Evolutionary conservation across 805 yeast species (phyloP).

Genomic region (Teunomyces lycoperdinae): DNA sequence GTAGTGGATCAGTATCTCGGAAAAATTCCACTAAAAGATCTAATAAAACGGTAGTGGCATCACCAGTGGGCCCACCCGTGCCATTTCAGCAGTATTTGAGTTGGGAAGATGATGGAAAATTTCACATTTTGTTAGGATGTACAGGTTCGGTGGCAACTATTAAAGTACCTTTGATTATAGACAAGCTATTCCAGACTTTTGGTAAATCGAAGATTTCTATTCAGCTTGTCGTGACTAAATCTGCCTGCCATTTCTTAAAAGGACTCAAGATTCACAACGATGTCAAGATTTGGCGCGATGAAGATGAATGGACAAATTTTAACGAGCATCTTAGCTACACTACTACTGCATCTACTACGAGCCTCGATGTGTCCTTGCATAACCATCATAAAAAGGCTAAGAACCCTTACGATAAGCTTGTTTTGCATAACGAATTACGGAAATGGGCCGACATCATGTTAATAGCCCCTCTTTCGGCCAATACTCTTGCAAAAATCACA

Average conservation of each 20-base stretch:
- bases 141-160: conserved; percentile 97
- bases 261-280: conserved; percentile 64
- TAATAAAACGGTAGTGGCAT: conserved; percentile 52
- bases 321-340: conserved; percentile 19
- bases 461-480: conserved; percentile 46
- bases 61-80: conserved; percentile 61
- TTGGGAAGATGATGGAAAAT: conserved; percentile 75
- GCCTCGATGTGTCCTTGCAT: conserved; percentile 5
- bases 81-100: conserved; percentile 73
- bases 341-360: conserved; percentile 1
- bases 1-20: conserved; percentile 13
- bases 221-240: conserved; percentile 78
- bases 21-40: conserved; percentile 27
- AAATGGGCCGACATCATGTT: conserved; percentile 49
- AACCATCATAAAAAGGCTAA: conserved; percentile 20
- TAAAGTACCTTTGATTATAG: conserved; percentile 86
- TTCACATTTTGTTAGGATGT: conserved; percentile 86
- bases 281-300: conserved; percentile 87
- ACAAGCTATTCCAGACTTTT: conserved; percentile 76
- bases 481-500: conserved; percentile 42
- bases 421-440: conserved; percentile 43
- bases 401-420: conserved; percentile 34
- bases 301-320: conserved; percentile 80
- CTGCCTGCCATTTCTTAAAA: conserved; percentile 67
- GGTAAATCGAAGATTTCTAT: conserved; percentile 68